Base-by-base conservation (phyloP, 805 yeast species). In the Saturnispora sekii region DNA sequence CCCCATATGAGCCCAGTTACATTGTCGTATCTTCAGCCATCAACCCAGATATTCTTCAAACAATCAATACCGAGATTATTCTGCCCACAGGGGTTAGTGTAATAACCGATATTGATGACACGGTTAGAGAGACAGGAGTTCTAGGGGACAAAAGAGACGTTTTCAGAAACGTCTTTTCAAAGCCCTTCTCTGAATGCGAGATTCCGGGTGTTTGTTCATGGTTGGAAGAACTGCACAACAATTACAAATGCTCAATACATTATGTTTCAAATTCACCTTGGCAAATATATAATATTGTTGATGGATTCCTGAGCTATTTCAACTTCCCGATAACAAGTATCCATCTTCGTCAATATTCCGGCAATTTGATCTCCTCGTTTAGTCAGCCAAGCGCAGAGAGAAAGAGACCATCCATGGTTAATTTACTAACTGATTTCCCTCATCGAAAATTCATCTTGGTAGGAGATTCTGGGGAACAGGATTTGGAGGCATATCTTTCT, bases 381-480 rank as follows among this genome's bases (percentile, higher is more conserved):
- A 76, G 89, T 69, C 95, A 89, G 55, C 94, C 97, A 0, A 80
- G 93, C 2, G 79, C 83, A 3, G 86, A 86, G 41, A 74, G 95
- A 38, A 93, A 93, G 61, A 73, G 77, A 48, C 72, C 73, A 10
- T 73, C 86, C 1, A 68, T 94, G 43, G 66, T 70, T 35, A 73
- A 75, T 46, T 73, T 93, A 7, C 51, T 87, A 18, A 60, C 64
- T 2, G 95, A 89, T 56, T 90, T 86, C 58, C 87, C 94, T 0
- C 49, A 74, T 1, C 79, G 89, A 51, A 79, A 75, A 55, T 90
- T 93, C 59, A 72, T 93, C 18, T 66, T 95, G 41, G 73, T 93
- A 12, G 99, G 99, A 30, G 99, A 93, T 60, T 82, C 96, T 2
- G 97, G 97, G 1, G 98, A 93, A 58, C 82, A 81, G 51, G 99